Evolutionary conservation across 129 eudicot genomes (phyloP).

Genomic region (Flaveria ramosissima): DNA sequence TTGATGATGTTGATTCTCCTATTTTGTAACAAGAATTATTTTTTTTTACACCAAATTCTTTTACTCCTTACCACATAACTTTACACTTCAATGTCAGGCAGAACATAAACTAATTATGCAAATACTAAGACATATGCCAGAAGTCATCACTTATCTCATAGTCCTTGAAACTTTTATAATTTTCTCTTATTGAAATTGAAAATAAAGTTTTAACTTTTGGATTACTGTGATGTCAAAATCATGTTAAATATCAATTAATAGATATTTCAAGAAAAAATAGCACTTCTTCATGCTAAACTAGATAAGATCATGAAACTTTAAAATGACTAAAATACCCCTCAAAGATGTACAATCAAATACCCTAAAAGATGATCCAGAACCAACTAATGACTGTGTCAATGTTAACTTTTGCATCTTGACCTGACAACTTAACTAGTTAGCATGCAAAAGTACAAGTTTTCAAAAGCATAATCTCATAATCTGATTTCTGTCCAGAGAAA

Average conservation of each 20-base stretch:
- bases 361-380: conserved; percentile 2
- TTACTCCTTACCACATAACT: too few relatives aligned
- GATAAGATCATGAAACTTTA: not conserved
- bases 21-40: not conserved
- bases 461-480: conserved; percentile 26
- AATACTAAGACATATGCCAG: not conserved
- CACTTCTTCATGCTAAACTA: not conserved
- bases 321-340: conserved; percentile 17
- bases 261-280: not conserved
- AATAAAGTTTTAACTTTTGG: not conserved
- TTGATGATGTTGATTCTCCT: not conserved
- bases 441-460: conserved; percentile 30
- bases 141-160: not conserved
- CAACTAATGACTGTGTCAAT: conserved; percentile 3
- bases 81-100: too few relatives aligned
- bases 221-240: not conserved
- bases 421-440: conserved; percentile 27
- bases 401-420: conserved; percentile 26
- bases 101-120: too few relatives aligned
- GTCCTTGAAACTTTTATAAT: not conserved
- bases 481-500: conserved; percentile 27
- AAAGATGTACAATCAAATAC: conserved; percentile 23
- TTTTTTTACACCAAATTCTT: too few relatives aligned
- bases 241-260: not conserved
- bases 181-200: too few relatives aligned